Evolutionary conservation across 768 basidiomycete genomes (phyloP), one percentile per base, ranked within the genome.

Genomic region (Suillus subluteus): DNA sequence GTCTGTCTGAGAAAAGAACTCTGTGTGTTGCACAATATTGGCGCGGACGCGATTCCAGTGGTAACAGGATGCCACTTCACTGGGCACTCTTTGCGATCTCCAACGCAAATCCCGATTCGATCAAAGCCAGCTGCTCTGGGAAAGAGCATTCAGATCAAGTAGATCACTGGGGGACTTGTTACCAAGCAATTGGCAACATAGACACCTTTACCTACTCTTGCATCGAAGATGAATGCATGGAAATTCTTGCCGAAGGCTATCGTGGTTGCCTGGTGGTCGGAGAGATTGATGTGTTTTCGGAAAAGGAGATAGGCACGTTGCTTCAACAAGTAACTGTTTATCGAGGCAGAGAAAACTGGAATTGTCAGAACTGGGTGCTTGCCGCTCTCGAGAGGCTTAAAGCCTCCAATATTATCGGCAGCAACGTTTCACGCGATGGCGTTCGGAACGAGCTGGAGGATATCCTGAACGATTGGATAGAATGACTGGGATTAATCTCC

Each of bases 121-220:
- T 77, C 63, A 50, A 40, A 0, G 40, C 40, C 12, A 76, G 70
- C 62, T 74, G 69, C 58, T 58, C 69, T 6, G 71, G 75, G 26
- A 73, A 66, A 58, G 71, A 72, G 11, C 66, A 62, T 6, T 63
- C 74, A 8, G 75, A 70, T 56, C 67, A 67, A 54, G 67, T 71
- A 58, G 76, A 76, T 63, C 75, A 76, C 67, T 76, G 73, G 70
- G 75, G 75, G 58, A 74, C 70, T n/a, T 77, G 76, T 52, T 66
- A 75, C 59, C 75, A 76, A 41, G 71, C 69, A 63, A 71, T 70
- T 65, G 73, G 76, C 43, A 76, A 76, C 65, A 70, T 64, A 70
- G 75, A 76, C 62, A 74, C 73, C 26, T 62, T 78, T 64, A 37
- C 70, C 23, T 76, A 71, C 68, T 74, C 75, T 40, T 67, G 63